phyloP scores from a whole-genome alignment of 2,329 filamentous ascomycete genomes.

The Aureobasidium sp. region DNA sequence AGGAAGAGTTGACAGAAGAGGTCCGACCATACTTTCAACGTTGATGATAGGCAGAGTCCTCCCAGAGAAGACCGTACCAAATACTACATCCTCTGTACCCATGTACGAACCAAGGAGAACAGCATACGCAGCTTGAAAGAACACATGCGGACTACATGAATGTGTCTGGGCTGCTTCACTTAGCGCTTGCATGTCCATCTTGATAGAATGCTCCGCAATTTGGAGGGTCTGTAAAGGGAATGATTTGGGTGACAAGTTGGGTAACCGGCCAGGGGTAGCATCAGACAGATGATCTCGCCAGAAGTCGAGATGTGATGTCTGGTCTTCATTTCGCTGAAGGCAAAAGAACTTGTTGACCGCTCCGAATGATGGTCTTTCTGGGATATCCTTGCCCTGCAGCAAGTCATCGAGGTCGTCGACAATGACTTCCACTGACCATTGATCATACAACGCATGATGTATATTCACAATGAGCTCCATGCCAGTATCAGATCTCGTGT shows the following conservation, averaged over 20 bases:
- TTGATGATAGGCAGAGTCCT: conserved; percentile 63
- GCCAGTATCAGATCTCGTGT: conserved; percentile 30
- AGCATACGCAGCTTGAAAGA: conserved; percentile 67
- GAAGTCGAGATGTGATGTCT: conserved; percentile 48
- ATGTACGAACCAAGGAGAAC: conserved; percentile 60
- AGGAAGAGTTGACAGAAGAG: conserved; percentile 71
- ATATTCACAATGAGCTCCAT: conserved; percentile 48
- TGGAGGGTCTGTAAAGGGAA: conserved; percentile 10
- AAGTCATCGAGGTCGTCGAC: conserved; percentile 58
- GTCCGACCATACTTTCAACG: conserved; percentile 69
- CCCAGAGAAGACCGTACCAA: conserved; percentile 78
- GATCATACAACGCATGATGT: conserved; percentile 83
- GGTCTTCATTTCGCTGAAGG: conserved; percentile 18
- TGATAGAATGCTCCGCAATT: not conserved
- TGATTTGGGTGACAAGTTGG: conserved; percentile 47
- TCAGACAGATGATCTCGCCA: conserved; percentile 62
- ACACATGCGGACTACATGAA: conserved; percentile 56
- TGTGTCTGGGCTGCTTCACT: conserved; percentile 20
- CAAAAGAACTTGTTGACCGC: conserved; percentile 36
- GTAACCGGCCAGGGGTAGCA: conserved; percentile 49
- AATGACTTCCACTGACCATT: conserved; percentile 76
- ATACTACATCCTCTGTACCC: conserved; percentile 58
- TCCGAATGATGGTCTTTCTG: conserved; percentile 52
- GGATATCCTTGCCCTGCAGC: conserved; percentile 31
- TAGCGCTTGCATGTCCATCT: not conserved